Conservation (phyloP, 2,329 filamentous ascomycete genomes). For the Cephalotrichum gorgonifer region DNA sequence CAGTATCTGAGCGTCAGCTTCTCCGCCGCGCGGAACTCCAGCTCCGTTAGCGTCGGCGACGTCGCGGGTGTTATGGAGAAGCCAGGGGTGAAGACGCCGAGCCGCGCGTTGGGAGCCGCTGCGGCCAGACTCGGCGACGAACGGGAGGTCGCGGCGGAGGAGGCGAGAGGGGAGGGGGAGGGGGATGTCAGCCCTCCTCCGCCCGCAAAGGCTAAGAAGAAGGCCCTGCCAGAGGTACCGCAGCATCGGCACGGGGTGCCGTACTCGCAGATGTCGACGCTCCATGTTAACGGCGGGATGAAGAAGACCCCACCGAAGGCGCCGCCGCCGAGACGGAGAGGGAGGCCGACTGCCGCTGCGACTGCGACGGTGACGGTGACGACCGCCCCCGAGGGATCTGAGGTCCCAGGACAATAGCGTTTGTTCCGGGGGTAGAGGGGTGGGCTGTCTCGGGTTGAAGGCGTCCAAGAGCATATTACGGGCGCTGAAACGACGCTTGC, state of each 20-base stretch:
- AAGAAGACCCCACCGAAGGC: slow-evolving; percentile 35
- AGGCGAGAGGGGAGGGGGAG: slow-evolving; percentile 11
- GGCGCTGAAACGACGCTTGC: no score
- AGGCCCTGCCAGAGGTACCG: slow-evolving; percentile 42
- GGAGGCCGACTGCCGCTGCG: slow-evolving; percentile 14
- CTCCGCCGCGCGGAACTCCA: slow-evolving; percentile 53
- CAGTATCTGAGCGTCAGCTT: slow-evolving; percentile 64
- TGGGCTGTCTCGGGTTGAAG: no score
- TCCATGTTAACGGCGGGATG: slow-evolving; percentile 6
- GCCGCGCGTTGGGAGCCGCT: slow-evolving; percentile 33
- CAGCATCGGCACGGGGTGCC: slow-evolving; percentile 45
- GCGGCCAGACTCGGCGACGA: background rate
- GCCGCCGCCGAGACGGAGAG: slow-evolving; percentile 34
- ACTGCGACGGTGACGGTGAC: background rate
- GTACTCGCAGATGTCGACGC: slow-evolving; percentile 17
- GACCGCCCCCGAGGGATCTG: background rate
- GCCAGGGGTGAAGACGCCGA: slow-evolving; percentile 72
- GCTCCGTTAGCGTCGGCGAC: slow-evolving; percentile 65
- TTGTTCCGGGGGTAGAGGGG: background rate
- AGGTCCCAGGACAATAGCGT: background rate
- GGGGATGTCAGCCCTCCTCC: no score
- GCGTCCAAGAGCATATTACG: no score
- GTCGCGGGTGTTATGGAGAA: slow-evolving; percentile 73
- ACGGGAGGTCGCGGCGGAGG: background rate
- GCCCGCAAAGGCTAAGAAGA: no score